Evolutionary conservation across 2,329 filamentous ascomycete species (phyloP).

Genomic region (Aspergillus fumigatiaffinis): DNA sequence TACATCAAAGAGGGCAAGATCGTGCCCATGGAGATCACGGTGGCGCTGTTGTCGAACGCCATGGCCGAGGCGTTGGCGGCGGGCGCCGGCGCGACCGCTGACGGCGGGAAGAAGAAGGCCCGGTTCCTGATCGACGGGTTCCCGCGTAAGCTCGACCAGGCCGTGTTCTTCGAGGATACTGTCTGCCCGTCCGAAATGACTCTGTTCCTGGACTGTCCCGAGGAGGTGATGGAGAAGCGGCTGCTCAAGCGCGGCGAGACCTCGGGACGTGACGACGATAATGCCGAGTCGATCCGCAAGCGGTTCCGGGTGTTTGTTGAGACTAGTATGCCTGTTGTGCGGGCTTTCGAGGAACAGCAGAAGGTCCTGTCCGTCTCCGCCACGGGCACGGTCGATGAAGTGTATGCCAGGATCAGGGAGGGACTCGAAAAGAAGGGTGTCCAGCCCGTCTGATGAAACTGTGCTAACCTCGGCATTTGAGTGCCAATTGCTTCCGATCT

Average conservation of each 20-base stretch:
- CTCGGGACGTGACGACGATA: conserved; percentile 86
- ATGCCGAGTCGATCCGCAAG: conserved; percentile 93
- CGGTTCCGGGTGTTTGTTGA: conserved; percentile 91
- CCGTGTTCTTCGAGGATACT: conserved; percentile 82
- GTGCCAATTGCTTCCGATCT: conserved; percentile 2
- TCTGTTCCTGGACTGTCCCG: conserved; percentile 90
- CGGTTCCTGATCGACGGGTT: conserved; percentile 81
- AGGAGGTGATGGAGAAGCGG: conserved; percentile 79
- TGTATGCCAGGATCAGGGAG: conserved; percentile 54
- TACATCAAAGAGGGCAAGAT: conserved; percentile 95
- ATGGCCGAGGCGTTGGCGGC: conserved; percentile 68
- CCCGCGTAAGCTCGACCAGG: conserved; percentile 96
- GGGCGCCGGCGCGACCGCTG: conserved; percentile 31
- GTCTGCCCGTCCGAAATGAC: conserved; percentile 83
- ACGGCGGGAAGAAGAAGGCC: conserved; percentile 45
- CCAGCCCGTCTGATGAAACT: conserved; percentile 15
- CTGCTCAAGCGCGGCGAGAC: conserved; percentile 89
- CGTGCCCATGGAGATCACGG: conserved; percentile 98
- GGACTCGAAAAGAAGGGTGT: conserved; percentile 45
- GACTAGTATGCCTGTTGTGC: conserved; percentile 95
- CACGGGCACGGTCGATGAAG: conserved; percentile 61
- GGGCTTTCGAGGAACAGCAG: conserved; percentile 72
- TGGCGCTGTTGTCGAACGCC: conserved; percentile 88
- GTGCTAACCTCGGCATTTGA: not conserved
- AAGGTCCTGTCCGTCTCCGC: conserved; percentile 79